Conservation (phyloP, 345 rosid genomes). For the Citrus reticulata region DNA sequence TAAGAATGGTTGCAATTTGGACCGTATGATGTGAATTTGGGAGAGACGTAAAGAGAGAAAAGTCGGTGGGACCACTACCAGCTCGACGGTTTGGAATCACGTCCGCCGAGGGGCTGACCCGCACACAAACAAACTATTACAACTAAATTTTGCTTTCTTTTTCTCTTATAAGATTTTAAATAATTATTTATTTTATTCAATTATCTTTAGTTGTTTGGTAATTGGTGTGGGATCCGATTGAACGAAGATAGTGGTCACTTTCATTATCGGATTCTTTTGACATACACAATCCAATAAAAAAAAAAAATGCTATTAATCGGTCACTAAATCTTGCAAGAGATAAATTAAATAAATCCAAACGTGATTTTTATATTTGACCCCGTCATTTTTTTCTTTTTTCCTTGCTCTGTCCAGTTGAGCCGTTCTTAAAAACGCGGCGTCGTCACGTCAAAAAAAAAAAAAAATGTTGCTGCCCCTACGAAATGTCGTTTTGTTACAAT, state of each 20-base stretch:
- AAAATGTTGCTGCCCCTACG: neutral
- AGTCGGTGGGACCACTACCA: slow-evolving; percentile 23
- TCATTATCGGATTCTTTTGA: slow-evolving; percentile 17
- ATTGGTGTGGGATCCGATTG: slow-evolving; percentile 12
- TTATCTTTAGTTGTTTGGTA: neutral
- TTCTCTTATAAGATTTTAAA: neutral
- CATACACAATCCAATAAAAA: neutral
- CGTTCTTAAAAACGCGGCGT: slow-evolving; percentile 18
- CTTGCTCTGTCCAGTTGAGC: neutral
- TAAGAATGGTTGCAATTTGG: neutral
- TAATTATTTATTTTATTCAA: neutral
- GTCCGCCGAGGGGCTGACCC: slow-evolving; percentile 20
- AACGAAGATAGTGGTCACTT: slow-evolving; percentile 16
- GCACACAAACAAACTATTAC: slow-evolving; percentile 6
- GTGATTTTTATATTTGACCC: slow-evolving; percentile 18
- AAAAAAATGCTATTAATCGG: neutral
- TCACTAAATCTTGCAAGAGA: neutral
- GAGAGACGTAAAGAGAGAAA: slow-evolving; percentile 17
- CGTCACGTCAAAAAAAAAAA: neutral
- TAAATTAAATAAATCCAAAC: slow-evolving; percentile 5
- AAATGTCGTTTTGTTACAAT: neutral
- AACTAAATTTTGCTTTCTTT: slow-evolving; percentile 6
- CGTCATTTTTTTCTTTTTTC: neutral
- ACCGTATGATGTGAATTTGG: slow-evolving; percentile 23
- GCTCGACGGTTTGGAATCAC: slow-evolving; percentile 23